Base-by-base conservation (phyloP, 805 yeast species). In the Monosporozyma siamensis region DNA sequence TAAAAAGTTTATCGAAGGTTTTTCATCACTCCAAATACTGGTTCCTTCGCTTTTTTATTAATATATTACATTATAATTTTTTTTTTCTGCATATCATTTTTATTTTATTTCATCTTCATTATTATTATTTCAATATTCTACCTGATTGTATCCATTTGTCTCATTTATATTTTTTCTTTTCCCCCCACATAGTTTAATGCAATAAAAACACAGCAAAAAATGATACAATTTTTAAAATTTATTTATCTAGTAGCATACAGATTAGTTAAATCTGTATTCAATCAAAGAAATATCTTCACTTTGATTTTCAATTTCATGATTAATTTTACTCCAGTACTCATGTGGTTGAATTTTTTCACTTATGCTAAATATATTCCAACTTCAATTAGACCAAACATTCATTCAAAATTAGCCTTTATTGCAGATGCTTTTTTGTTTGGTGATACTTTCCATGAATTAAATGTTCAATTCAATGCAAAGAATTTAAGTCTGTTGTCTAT, bases 351-450 rank as follows among this genome's bases (percentile, higher is more conserved):
- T 31, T 69, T 76, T 18, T 79, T 78, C 62, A 73, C 77, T 55
- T 69, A 77, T 51, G 83, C 84, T 1, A 77, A 77, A 2, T 31
- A 65, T 2, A 75, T 76, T 31, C 84, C 87, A 7, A 68, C 63
- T 22, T 61, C 60, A 4, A 65, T 70, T 48, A 64, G 85, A 45
- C 86, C 85, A 0, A 44, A 52, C 9, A 75, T 77, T 47, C 70
- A 71, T 52, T 75, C 74, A 37, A 65, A 70, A 66, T 40, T 49
- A 62, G 49, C 86, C 68, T 61, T 64, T 29, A 52, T 58, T 27
- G 42, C 53, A 14, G 62, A 59, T 41, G 44, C 48, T 18, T 56
- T 54, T 34, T 34, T 61, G 39, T 53, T 58, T 43, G 60, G 66
- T 22, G 66, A 60, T 43, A 49, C 44, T 30, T 59, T 56, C 51